Base-by-base conservation (phyloP, 2,329 filamentous ascomycete species). In the Xylariaceae sp. region DNA sequence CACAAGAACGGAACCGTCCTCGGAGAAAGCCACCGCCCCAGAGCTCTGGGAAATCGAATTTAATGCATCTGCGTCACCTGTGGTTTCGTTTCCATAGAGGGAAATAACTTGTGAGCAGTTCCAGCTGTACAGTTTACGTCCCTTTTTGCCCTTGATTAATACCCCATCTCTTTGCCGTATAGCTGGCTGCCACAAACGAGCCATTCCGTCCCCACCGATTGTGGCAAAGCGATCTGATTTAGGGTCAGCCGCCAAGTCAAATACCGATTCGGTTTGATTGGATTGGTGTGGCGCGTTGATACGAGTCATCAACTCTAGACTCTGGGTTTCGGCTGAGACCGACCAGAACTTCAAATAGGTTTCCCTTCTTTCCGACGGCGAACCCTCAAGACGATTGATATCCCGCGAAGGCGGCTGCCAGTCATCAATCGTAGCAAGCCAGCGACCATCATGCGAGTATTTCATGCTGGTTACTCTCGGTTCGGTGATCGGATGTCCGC, bases 271-370 rank as follows among this genome's bases (percentile, higher is more conserved):
- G 1, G 76, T 74, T 55, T 74, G 70, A 56, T 71, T 72, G 51
- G 81, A 79, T 55, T 78, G 76, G 70, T 99, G 92, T 15, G 94
- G 92, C 8, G 84, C 80, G 67, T 96, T 91, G 50, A 97, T 83
- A 55, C 92, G 84, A 2, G 91, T 88, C 48, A 89, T 84, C 10
- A 99, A 76, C 56, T 88, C 84, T 78, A 94, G 89, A 62, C 49
- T 58, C 65, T 81, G 67, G 66, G 76, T 66, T 64, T 76, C 65
- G 64, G 76, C 66, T 72, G 81, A 83, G 72, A 88, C 71, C 69
- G 85, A 73, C 94, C 94, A 99, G 68, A 99, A 94, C 68, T 96
- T 96, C 47, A 99, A 76, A 64, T 88, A 88, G 0, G 91, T 81
- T 68, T 97, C 92, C 41, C 80, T 79, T 57, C 76, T 78, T 57